Conservation (phyloP, 805 yeast genomes). For the Jamesozyma rosinii region DNA sequence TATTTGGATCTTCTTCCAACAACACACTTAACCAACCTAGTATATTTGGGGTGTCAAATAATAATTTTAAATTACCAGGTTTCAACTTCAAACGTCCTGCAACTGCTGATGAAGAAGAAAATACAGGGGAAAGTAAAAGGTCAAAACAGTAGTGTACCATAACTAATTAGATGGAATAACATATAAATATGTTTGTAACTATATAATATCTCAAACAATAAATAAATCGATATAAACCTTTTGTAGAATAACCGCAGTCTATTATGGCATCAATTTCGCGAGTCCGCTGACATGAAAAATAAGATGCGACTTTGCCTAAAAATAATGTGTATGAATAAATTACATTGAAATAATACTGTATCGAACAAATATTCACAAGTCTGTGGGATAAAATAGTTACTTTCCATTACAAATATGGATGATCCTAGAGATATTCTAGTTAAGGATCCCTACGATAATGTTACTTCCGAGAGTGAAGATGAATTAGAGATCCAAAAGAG, state of each 20-base stretch:
- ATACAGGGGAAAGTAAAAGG: background rate
- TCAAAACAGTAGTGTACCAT: too few relatives aligned
- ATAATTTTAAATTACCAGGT: background rate
- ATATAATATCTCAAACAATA: too few relatives aligned
- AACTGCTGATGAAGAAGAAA: background rate
- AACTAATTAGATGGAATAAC: too few relatives aligned
- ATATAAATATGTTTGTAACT: background rate
- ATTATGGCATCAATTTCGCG: too few relatives aligned
- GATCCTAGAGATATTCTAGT: constrained; percentile 24
- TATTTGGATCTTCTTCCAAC: background rate
- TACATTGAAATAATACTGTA: too few relatives aligned
- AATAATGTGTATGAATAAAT: too few relatives aligned
- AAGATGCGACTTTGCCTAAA: too few relatives aligned
- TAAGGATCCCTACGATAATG: constrained; percentile 14
- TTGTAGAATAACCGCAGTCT: too few relatives aligned
- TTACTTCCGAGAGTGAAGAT: constrained; percentile 20
- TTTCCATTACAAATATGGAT: constrained; percentile 9
- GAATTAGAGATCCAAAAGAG: constrained; percentile 14
- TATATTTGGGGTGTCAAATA: background rate
- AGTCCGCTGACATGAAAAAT: too few relatives aligned
- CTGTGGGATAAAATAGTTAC: too few relatives aligned
- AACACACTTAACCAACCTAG: background rate
- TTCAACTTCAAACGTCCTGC: background rate
- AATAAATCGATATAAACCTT: too few relatives aligned
- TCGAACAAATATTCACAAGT: too few relatives aligned